Conservation (phyloP, 192 early-diverging fungal genomes). For the Dissophora globulifera region DNA sequence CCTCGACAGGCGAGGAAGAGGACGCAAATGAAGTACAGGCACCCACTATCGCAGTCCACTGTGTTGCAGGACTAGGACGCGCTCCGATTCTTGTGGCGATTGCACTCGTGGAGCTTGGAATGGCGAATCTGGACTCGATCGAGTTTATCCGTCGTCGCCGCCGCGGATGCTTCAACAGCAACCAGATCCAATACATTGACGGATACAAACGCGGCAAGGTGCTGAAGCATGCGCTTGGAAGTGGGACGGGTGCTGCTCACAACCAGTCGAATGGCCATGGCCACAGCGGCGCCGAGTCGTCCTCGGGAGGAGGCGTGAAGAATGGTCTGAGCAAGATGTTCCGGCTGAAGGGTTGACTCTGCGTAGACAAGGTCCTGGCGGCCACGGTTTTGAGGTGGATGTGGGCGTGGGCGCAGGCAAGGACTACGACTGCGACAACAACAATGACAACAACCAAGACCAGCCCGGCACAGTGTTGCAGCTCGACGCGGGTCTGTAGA, state of each 20-base stretch:
- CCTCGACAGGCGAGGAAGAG: slow-evolving; percentile 39
- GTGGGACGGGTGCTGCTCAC: slow-evolving; percentile 1
- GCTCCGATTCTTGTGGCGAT: slow-evolving; percentile 92
- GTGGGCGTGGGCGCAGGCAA: neutral
- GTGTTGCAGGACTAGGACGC: slow-evolving; percentile 94
- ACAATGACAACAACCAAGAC: neutral
- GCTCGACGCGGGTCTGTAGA: neutral
- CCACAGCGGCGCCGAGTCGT: too few species aligned
- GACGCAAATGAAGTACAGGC: slow-evolving; percentile 29
- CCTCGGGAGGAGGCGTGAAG: slow-evolving; percentile 30
- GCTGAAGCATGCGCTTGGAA: slow-evolving; percentile 33
- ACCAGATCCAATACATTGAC: slow-evolving; percentile 75
- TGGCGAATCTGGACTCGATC: slow-evolving; percentile 80
- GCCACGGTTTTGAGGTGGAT: neutral
- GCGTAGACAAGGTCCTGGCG: slow-evolving; percentile 4
- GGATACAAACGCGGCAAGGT: slow-evolving; percentile 56
- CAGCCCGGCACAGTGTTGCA: too few species aligned
- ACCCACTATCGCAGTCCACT: slow-evolving; percentile 88
- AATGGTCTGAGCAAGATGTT: slow-evolving; percentile 51
- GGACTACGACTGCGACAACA: neutral
- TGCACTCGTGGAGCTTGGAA: slow-evolving; percentile 81
- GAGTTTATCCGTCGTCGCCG: slow-evolving; percentile 78
- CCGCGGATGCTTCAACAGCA: slow-evolving; percentile 83
- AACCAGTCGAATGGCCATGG: slow-evolving; percentile 1
- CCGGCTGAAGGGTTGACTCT: slow-evolving; percentile 44